Evolutionary conservation across 2,329 filamentous ascomycete species (phyloP).

Genomic region (Ophiocordyceps camponoti-floridani): DNA sequence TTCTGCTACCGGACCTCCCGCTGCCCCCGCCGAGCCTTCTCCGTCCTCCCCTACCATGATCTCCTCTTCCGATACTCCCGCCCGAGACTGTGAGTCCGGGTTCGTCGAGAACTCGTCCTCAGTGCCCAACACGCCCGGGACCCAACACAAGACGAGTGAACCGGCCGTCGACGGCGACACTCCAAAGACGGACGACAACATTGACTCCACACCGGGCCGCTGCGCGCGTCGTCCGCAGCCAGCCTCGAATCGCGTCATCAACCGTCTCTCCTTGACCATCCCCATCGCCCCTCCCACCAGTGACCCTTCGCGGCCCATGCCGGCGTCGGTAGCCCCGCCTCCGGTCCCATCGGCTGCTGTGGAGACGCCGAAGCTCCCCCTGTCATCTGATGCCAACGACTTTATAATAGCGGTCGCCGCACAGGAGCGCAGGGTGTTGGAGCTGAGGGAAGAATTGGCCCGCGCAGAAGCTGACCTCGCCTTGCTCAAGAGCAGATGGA

Average conservation of each 20-base stretch:
- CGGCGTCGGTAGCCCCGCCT: conserved; percentile 18
- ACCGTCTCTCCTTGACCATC: conserved; percentile 41
- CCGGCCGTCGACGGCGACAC: background rate
- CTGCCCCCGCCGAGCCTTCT: background rate
- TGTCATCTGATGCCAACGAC: conserved; percentile 38
- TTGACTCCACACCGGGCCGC: conserved; percentile 6
- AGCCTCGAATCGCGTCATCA: conserved; percentile 34
- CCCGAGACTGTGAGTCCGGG: background rate
- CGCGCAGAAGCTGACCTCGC: conserved; percentile 64
- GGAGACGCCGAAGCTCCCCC: conserved; percentile 22
- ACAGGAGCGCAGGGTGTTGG: conserved; percentile 79
- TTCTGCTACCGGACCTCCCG: background rate
- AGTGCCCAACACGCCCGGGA: background rate
- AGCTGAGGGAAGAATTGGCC: conserved; percentile 75
- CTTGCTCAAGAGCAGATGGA: conserved; percentile 70
- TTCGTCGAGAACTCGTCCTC: background rate
- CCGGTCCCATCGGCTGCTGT: conserved; percentile 33
- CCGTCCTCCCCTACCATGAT: background rate
- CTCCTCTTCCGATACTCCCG: background rate
- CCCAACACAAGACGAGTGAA: background rate
- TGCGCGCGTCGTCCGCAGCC: conserved; percentile 30
- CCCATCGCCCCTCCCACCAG: conserved; percentile 39
- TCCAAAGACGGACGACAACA: background rate
- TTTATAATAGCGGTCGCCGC: conserved; percentile 82
- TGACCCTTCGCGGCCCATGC: conserved; percentile 31